phyloP scores from a whole-genome alignment of 495 filamentous ascomycete species.

The Sporormia fimetaria region DNA sequence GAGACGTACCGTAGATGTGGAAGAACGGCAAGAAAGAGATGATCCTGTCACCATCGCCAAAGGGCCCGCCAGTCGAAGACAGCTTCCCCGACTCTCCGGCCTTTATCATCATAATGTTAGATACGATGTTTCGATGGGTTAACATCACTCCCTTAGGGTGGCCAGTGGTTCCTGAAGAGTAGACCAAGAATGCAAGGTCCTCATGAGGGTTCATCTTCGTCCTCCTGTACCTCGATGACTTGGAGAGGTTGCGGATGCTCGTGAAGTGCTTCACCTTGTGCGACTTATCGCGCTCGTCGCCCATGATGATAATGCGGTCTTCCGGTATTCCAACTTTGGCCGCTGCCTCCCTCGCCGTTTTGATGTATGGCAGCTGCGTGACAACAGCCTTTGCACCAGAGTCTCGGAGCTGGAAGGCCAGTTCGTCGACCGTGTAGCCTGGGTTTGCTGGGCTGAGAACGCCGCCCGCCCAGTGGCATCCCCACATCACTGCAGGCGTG shows the following conservation, averaged over 20 bases:
- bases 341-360: conserved; percentile 55
- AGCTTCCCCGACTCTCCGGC: conserved; percentile 50
- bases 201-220: conserved; percentile 42
- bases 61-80: conserved; percentile 46
- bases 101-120: conserved; percentile 51
- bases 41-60: conserved; percentile 57
- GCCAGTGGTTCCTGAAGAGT: conserved; percentile 84
- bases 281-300: conserved; percentile 54
- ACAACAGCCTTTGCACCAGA: conserved; percentile 64
- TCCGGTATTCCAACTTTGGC: conserved; percentile 52
- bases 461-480: conserved; percentile 74
- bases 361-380: conserved; percentile 55
- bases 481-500: conserved; percentile 51
- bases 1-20: conserved; percentile 64
- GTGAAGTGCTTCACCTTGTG: conserved; percentile 63
- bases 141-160: conserved; percentile 90
- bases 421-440: conserved; percentile 71
- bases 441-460: conserved; percentile 77
- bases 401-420: conserved; percentile 79
- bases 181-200: conserved; percentile 61
- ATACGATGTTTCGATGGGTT: conserved; percentile 67
- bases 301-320: conserved; percentile 63
- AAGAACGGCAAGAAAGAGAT: conserved; percentile 85
- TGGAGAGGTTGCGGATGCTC: conserved; percentile 50
- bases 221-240: conserved; percentile 38